Base-by-base conservation (phyloP, 2,329 filamentous ascomycete genomes). In the Venturia nashicola region DNA sequence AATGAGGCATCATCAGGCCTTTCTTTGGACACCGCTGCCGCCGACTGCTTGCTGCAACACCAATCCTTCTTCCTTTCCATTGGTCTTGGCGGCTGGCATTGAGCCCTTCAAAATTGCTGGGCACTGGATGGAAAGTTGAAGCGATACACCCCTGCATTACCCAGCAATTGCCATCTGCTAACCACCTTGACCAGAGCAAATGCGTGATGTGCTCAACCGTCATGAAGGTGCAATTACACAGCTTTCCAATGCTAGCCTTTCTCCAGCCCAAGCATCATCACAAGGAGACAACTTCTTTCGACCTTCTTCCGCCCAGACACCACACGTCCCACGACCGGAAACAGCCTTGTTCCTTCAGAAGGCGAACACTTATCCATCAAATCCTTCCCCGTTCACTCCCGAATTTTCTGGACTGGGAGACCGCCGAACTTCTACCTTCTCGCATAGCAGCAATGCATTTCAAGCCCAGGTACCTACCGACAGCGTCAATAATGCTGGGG, bases 151-250 rank as follows among this genome's bases (percentile, higher is more conserved):
- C 44, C 51, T 5, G 48, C 61, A 59, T 54, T 34, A 18, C 20
- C 16, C 43, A 34, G 32, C 20, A n/a, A 20, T 64, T 43, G 18
- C 42, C 20, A 55, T 11, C 11, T 39, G 40, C 32, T 65, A 64
- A 36, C 39, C 1, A 7, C 1, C 9, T 16, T 3, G 23, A 34
- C 11, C 64, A 78, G 78, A 80, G 70, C 78, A 77, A 69, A 74
- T 80, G 34, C 78, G 80, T 66, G 69, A 71, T 20, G 73, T 78
- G 39, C 69, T 80, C 39, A 72, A 72, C 51, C 74, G 73, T 62
- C 78, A 80, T 67, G 77, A 80, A 67, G 73, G 72, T 59, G 74
- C 79, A 57, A 76, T 80, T 63, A 74, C 76, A 65, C 77, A 78
- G 63, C 72, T 80, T 16, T 72, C 46, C 71, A 67, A 65, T 18